Conservation (phyloP, 129 eudicot species). For the Logfia minima region DNA sequence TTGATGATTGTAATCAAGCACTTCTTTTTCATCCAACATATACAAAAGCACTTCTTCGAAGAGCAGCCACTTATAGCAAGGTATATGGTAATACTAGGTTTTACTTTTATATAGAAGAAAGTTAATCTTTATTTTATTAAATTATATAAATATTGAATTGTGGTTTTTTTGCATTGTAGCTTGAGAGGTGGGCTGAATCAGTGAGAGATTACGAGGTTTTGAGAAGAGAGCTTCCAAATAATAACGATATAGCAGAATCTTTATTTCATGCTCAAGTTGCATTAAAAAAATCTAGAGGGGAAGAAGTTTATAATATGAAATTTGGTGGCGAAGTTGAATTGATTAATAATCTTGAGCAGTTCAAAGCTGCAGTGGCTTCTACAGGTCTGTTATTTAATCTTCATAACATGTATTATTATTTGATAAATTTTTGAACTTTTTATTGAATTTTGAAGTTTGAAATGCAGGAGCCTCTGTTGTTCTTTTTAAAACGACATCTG, state of each 20-base stretch:
- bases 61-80: slow-evolving; percentile 88
- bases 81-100: slow-evolving; percentile 32
- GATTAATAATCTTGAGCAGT: slow-evolving; percentile 67
- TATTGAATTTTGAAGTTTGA: not conserved
- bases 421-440: slow-evolving; percentile 9
- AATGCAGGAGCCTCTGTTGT: slow-evolving; percentile 83
- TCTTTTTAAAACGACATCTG: slow-evolving; percentile 50
- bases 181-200: slow-evolving; percentile 90
- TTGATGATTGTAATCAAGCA: slow-evolving; percentile 89
- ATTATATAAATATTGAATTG: not conserved
- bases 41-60: slow-evolving; percentile 83
- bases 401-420: not conserved
- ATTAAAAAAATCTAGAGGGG: slow-evolving; percentile 79
- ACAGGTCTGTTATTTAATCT: slow-evolving; percentile 51
- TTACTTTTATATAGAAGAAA: not conserved
- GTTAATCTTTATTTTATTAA: not conserved
- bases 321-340: slow-evolving; percentile 93
- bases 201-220: slow-evolving; percentile 84
- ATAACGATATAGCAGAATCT: slow-evolving; percentile 73
- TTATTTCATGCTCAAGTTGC: slow-evolving; percentile 89
- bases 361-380: slow-evolving; percentile 73
- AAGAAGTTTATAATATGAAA: slow-evolving; percentile 79
- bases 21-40: slow-evolving; percentile 76
- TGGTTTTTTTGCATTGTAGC: slow-evolving; percentile 43
- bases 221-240: slow-evolving; percentile 61